Evolutionary conservation across 2,329 filamentous ascomycete species (phyloP).

Genomic region (Fusarium stilboides): DNA sequence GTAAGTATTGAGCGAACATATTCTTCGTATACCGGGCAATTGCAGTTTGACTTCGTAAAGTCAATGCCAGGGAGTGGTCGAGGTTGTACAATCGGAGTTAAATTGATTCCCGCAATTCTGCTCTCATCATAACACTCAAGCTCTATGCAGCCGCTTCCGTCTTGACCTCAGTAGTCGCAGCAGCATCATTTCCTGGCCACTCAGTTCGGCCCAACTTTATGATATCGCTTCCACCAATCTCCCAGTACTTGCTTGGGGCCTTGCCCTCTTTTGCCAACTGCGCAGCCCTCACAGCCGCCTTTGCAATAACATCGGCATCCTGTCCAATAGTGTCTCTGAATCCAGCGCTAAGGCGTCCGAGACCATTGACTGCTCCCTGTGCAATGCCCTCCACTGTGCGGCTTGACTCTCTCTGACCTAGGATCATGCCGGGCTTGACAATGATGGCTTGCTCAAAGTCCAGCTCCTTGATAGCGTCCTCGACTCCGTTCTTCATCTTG

Average conservation of each 20-base stretch:
- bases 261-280: conserved; percentile 71
- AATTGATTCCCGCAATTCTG: neutral
- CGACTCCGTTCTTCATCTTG: conserved; percentile 89
- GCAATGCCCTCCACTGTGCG: conserved; percentile 72
- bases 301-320: conserved; percentile 80
- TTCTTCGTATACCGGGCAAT: neutral
- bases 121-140: neutral
- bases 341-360: conserved; percentile 68
- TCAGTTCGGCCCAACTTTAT: conserved; percentile 75
- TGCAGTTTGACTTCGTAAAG: neutral
- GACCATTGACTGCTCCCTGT: conserved; percentile 67
- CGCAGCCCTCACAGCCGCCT: conserved; percentile 74
- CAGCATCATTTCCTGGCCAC: conserved; percentile 59
- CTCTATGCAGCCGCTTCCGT: neutral
- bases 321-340: conserved; percentile 79
- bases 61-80: neutral
- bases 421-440: conserved; percentile 79
- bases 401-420: conserved; percentile 77
- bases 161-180: conserved; percentile 25
- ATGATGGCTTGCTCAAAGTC: conserved; percentile 86
- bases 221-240: conserved; percentile 73
- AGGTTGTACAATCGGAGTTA: neutral
- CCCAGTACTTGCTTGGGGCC: conserved; percentile 73
- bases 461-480: conserved; percentile 80
- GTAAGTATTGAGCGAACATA: neutral